Percentiles rank a stretch among this genome's conserved stretches.
Conservation (phyloP, 768 basidiomycete species). For the Hypholoma fasciculare region DNA sequence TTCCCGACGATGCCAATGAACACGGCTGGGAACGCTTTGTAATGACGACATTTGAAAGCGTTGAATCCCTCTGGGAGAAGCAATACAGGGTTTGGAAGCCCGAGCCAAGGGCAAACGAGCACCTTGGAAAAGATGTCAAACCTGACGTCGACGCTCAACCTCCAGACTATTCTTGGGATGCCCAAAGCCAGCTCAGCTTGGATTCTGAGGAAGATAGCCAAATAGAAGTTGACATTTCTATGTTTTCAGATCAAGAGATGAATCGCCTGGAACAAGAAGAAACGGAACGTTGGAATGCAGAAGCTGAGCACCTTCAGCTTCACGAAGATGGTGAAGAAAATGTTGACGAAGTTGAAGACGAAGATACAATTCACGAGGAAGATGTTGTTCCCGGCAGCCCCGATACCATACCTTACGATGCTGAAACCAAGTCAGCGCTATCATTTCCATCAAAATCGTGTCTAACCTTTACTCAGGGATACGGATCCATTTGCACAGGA, state of each 20-base stretch:
- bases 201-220: constrained; percentile 24
- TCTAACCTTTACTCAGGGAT: neutral
- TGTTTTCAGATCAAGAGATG: constrained; percentile 53
- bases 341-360: constrained; percentile 17
- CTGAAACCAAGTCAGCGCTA: neutral
- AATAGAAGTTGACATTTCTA: constrained; percentile 51
- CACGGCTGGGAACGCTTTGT: constrained; percentile 68
- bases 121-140: constrained; percentile 5
- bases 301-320: constrained; percentile 1
- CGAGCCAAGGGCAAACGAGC: constrained; percentile 11
- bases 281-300: constrained; percentile 15
- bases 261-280: constrained; percentile 26
- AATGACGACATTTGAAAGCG: constrained; percentile 89
- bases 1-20: constrained; percentile 15
- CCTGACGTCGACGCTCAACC: constrained; percentile 13
- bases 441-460: neutral
- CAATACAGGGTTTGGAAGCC: constrained; percentile 61
- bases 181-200: constrained; percentile 12
- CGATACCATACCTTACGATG: neutral
- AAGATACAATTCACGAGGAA: neutral
- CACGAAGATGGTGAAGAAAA: constrained; percentile 7
- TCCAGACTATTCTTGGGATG: constrained; percentile 16
- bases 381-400: neutral
- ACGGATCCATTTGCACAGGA: neutral
- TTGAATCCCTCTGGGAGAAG: constrained; percentile 83